Evolutionary conservation across 23 red algal species (phyloP), one percentile per base, ranked within the genome.

Genomic region (Gracilaria domingensis): DNA sequence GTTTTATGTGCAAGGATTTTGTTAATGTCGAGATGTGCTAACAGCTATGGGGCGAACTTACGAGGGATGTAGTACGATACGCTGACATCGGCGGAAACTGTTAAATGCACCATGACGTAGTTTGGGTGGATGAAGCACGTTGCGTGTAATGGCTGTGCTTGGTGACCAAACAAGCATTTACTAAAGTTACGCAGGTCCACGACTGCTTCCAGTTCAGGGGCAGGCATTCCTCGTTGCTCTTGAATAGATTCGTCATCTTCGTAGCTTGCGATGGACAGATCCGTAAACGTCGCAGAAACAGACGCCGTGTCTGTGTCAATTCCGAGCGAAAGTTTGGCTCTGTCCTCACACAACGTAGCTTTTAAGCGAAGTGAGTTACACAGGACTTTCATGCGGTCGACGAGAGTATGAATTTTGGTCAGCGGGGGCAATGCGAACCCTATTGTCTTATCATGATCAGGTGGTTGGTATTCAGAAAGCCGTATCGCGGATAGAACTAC

Each of bases 41-140:
- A 77, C 72, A 77, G 38, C 72, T 77, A 77, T 29, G 84, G 62
- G 54, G 84, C 35, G n/a, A 87, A 51, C 50, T 87, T 87, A 59
- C 87, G 87, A 49, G 88, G 88, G 51, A 92, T 82, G 51, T 76
- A 92, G 79, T 92, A 92, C 50, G 89, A 71, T 39, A 92, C 78
- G 65, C 54, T 61, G 47, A 84, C 79, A 72, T 92, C 89, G 34
- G 51, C 37, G 50, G 78, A 65, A 39, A 83, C 65, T 60, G 80
- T 92, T 84, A 96, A 88, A 88, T 96, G 95, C 56, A 96, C 61
- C 74, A 96, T 86, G 21, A 92, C 95, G 69, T 67, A 93, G 64
- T 59, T 33, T 62, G 77, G 57, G 49, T 86, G 84, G 28, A 96
- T 80, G 82, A 90, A 98, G 81, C 95, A 98, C 25, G 93, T 81